Percentiles rank a stretch among this genome's conserved stretches.
Conservation (phyloP, 345 rosid genomes). For the Populus deltoides region DNA sequence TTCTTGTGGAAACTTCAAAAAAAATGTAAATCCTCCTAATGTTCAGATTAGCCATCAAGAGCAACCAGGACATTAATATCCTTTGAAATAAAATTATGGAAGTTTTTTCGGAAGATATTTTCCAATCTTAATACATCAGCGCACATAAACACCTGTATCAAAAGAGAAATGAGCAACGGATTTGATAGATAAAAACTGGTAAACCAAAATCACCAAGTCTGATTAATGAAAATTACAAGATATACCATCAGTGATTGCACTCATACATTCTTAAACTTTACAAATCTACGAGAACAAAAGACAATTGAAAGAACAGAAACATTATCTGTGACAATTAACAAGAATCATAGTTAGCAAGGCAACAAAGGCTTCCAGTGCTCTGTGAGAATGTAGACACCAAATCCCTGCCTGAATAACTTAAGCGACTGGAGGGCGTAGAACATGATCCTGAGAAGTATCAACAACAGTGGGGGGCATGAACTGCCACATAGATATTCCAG, state of each 20-base stretch:
- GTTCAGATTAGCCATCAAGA: background rate
- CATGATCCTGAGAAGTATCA: slow-evolving; percentile 25
- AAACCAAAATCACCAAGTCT: background rate
- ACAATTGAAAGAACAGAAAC: background rate
- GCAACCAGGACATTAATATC: background rate
- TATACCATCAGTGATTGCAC: background rate
- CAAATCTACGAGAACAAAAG: background rate
- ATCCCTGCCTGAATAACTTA: slow-evolving; percentile 5
- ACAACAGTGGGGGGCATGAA: slow-evolving; percentile 28
- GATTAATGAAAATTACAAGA: background rate
- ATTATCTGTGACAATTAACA: background rate
- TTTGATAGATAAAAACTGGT: background rate
- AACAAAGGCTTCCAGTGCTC: background rate
- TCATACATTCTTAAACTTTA: background rate
- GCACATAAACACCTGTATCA: background rate
- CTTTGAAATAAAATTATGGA: background rate
- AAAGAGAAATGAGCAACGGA: background rate
- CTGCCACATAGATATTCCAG: slow-evolving; percentile 30
- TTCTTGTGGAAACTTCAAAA: background rate
- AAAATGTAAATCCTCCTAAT: background rate
- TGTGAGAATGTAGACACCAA: background rate
- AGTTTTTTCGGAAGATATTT: background rate
- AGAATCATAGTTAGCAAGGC: background rate
- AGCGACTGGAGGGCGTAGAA: slow-evolving; percentile 23
- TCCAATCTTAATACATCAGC: background rate